These are phyloP conservation scores for Penicillium concentricum DNA, from an alignment of 2,329 filamentous ascomycete genomes.

Conservation along the genomic window DNA sequence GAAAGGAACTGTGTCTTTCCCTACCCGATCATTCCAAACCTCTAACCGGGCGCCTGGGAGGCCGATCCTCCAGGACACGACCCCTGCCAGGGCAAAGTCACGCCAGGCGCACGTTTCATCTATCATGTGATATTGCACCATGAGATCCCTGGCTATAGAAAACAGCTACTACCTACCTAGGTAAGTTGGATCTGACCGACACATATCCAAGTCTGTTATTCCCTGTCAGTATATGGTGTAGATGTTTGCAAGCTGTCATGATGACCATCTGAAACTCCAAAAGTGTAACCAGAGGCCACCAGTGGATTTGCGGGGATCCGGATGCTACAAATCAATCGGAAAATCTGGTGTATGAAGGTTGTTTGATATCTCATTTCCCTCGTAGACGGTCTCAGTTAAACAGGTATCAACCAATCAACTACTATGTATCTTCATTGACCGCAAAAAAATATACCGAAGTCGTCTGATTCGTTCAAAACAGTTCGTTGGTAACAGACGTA, in stretches of 20 bases:
- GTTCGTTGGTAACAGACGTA: constrained; percentile 8
- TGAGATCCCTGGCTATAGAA: neutral
- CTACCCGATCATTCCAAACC: constrained; percentile 12
- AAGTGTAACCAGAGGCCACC: neutral
- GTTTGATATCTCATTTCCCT: neutral
- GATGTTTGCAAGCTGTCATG: neutral
- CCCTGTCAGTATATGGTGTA: neutral
- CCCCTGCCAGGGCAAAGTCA: constrained; percentile 13
- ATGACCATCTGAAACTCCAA: neutral
- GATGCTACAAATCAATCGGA: neutral
- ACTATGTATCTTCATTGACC: neutral
- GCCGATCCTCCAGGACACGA: constrained; percentile 14
- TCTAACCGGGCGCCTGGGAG: constrained; percentile 15
- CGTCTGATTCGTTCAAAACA: constrained; percentile 14
- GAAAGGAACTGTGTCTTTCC: constrained; percentile 1
- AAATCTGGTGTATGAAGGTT: neutral
- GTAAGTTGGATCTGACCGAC: neutral
- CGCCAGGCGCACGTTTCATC: constrained; percentile 28
- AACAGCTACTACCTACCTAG: neutral
- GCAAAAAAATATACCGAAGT: neutral
- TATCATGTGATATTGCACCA: constrained; percentile 31
- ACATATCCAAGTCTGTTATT: neutral
- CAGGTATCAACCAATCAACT: neutral
- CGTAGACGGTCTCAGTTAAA: neutral
- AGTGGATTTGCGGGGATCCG: neutral